Conservation (phyloP, 2,329 filamentous ascomycete genomes). For the Paecilomyces sp. region DNA sequence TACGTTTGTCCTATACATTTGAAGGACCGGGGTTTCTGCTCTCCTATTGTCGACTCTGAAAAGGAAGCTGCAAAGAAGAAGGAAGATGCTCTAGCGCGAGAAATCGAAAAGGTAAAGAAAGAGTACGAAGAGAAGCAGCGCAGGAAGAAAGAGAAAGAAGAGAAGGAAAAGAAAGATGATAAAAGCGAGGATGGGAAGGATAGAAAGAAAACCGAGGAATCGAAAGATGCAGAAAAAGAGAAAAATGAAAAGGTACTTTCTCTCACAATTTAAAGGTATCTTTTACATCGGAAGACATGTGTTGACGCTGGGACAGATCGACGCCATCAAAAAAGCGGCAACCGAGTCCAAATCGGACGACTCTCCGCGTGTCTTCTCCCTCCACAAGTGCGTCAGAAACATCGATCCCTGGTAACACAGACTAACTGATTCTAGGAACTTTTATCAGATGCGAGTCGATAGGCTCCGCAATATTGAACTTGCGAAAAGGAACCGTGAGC, state of each 20-base stretch:
- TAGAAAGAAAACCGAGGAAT: conserved; percentile 32
- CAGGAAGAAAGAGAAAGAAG: conserved; percentile 59
- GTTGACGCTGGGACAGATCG: conserved; percentile 25
- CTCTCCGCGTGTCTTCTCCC: conserved; percentile 71
- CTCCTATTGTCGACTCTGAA: conserved; percentile 42
- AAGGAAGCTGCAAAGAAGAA: conserved; percentile 35
- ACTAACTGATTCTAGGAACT: conserved; percentile 49
- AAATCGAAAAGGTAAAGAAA: conserved; percentile 41
- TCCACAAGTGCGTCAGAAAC: conserved; percentile 59
- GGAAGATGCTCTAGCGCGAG: conserved; percentile 35
- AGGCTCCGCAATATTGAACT: conserved; percentile 71
- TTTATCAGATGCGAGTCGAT: conserved; percentile 79
- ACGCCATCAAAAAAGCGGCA: conserved; percentile 41
- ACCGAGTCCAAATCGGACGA: conserved; percentile 46
- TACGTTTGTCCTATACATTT: conserved; percentile 81
- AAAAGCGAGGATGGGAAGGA: conserved; percentile 39
- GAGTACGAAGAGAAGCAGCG: conserved; percentile 70
- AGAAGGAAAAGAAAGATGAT: conserved; percentile 41
- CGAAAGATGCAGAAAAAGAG: conserved; percentile 39
- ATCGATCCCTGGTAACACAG: not conserved
- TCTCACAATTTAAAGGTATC: conserved; percentile 3
- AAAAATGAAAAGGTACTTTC: conserved; percentile 48
- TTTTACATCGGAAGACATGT: not conserved
- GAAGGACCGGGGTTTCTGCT: conserved; percentile 74
- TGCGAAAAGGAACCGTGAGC: conserved; percentile 73